Conservation (phyloP, 192 early-diverging fungal genomes). For the Entomortierella parvispora region DNA sequence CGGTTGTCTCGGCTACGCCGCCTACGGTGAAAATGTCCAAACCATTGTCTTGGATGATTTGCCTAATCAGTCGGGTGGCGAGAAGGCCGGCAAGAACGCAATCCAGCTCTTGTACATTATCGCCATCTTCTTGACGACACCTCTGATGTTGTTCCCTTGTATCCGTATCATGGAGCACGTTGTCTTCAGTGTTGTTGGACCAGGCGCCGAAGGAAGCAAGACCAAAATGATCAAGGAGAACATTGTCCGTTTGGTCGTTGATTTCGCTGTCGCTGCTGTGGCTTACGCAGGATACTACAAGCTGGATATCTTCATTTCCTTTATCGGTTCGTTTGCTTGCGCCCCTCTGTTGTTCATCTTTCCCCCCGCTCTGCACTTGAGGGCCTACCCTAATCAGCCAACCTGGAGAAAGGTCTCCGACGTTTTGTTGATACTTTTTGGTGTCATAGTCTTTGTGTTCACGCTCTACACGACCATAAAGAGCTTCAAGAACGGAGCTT, state of each 20-base stretch:
- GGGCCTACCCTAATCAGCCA: constrained; percentile 58
- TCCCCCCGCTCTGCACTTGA: constrained; percentile 83
- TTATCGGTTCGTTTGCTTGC: constrained; percentile 85
- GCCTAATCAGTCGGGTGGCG: constrained; percentile 46
- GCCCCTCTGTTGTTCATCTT: constrained; percentile 84
- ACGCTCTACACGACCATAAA: constrained; percentile 73
- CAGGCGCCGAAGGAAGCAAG: constrained; percentile 54
- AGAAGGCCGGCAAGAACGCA: constrained; percentile 63
- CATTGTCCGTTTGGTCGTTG: constrained; percentile 71
- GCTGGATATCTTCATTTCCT: constrained; percentile 89
- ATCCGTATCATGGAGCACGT: constrained; percentile 89
- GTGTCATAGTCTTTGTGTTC: constrained; percentile 65
- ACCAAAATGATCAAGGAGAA: constrained; percentile 82
- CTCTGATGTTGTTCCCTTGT: constrained; percentile 86
- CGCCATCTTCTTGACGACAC: constrained; percentile 90
- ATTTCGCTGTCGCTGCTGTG: constrained; percentile 67
- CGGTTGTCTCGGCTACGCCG: constrained; percentile 82
- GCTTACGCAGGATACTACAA: constrained; percentile 79
- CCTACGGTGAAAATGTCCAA: constrained; percentile 82
- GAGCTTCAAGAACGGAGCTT: constrained; percentile 10
- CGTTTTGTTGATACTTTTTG: constrained; percentile 70
- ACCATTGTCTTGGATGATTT: constrained; percentile 87
- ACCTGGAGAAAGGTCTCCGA: constrained; percentile 62
- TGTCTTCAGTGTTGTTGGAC: constrained; percentile 64
- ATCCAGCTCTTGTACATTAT: constrained; percentile 88